phyloP scores from a whole-genome alignment of 2,329 filamentous ascomycete genomes.

The Neospermospora avenae region DNA sequence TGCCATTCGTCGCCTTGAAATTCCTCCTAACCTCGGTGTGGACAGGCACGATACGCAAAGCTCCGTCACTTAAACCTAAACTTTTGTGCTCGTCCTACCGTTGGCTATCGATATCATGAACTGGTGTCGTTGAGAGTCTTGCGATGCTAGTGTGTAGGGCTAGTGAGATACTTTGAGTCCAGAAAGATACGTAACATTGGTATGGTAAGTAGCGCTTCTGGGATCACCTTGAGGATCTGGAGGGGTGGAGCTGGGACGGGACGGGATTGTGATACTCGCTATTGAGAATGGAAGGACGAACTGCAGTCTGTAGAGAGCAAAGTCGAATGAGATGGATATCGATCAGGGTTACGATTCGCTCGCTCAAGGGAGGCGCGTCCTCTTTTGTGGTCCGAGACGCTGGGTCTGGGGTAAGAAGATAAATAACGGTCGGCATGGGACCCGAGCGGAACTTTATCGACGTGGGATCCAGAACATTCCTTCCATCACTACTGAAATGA shows the following conservation, averaged over 20 bases:
- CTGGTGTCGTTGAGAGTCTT: neutral
- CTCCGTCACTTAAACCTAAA: conserved; percentile 7
- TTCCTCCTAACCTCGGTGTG: neutral
- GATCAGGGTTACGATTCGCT: conserved; percentile 1
- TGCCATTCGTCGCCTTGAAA: neutral
- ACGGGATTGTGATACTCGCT: neutral
- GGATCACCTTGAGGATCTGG: neutral
- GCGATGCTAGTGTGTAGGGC: neutral
- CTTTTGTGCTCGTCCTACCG: conserved; percentile 14
- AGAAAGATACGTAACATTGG: neutral
- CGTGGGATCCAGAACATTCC: neutral
- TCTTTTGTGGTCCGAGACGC: neutral
- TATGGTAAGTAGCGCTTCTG: neutral
- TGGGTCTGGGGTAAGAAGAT: neutral
- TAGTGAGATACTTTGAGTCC: neutral
- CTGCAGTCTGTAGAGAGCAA: neutral
- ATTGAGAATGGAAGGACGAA: neutral
- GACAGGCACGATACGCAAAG: neutral
- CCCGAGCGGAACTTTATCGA: neutral
- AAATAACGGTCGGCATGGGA: neutral
- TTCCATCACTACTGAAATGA: conserved; percentile 1
- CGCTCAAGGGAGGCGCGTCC: neutral
- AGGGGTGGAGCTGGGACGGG: neutral
- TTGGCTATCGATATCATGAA: neutral
- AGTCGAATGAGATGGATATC: neutral